Percentiles rank a stretch among this genome's conserved stretches.
These are phyloP conservation scores for Proliferodiscus dingleyae DNA, from an alignment of 2,329 filamentous ascomycete species.

Conservation along the genomic window DNA sequence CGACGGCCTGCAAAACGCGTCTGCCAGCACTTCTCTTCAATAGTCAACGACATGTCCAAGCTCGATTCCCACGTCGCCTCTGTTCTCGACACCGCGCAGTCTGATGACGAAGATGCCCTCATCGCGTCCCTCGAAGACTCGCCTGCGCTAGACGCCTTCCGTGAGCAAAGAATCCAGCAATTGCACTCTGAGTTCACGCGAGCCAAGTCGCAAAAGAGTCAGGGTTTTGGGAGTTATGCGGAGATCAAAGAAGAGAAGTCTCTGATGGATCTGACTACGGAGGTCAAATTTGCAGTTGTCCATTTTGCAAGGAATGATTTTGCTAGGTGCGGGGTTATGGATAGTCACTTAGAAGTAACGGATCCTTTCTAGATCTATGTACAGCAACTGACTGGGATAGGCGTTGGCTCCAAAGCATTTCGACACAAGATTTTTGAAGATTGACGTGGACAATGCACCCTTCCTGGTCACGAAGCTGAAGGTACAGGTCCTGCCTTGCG, in stretches of 20 bases:
- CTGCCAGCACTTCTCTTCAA: background rate
- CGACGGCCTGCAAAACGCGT: constrained; percentile 6
- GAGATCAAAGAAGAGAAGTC: constrained; percentile 55
- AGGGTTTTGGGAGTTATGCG: constrained; percentile 47
- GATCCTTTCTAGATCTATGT: no score
- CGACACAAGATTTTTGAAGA: constrained; percentile 52
- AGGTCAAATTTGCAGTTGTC: constrained; percentile 35
- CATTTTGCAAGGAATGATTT: constrained; percentile 40
- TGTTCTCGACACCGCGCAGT: constrained; percentile 37
- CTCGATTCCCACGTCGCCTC: constrained; percentile 47
- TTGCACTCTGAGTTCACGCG: constrained; percentile 50
- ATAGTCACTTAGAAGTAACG: constrained; percentile 34
- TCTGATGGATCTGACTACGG: constrained; percentile 44
- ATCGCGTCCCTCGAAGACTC: constrained; percentile 52
- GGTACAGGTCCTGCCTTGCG: constrained; percentile 53
- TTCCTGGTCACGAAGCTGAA: constrained; percentile 54
- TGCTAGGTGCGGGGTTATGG: constrained; percentile 37
- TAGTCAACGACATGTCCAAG: constrained; percentile 34
- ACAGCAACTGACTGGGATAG: constrained; percentile 25
- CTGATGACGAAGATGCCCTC: constrained; percentile 53
- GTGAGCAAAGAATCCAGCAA: constrained; percentile 53
- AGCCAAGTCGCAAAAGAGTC: constrained; percentile 45
- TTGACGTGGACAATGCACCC: constrained; percentile 55
- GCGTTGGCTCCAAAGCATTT: constrained; percentile 50
- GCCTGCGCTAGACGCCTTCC: constrained; percentile 46